Evolutionary conservation across 352 stramenopile species (phyloP), one percentile per base, ranked within the genome.

Genomic region (Phytophthora palmivora): DNA sequence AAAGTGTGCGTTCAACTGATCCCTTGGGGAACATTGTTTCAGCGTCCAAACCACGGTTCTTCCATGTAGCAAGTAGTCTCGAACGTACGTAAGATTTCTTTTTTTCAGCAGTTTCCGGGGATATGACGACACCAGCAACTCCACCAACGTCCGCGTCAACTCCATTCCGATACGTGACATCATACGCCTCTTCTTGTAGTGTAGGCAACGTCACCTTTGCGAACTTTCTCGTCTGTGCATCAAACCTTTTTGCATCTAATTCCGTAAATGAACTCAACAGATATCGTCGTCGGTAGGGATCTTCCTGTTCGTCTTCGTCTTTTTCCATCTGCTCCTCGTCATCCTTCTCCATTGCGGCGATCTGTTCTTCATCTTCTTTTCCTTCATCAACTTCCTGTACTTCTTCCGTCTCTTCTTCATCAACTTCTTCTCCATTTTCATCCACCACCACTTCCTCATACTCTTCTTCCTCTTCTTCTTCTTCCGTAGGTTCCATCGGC

Each of bases 201-300:
- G 59, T 43, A 4, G 68, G 52, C 1, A 73, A n/a, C 15, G 62
- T 54, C 4, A 88, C 45, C 1, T 62, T 22, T 0, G 63, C 16
- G 39, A 79, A 87, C 47, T 82, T 84, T 37, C 77, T 71, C 11
- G 51, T 49, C 16, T 66, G n/a, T 0, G 58, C 63, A 39, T 83
- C 60, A 49, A 86, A 74, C 15, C 59, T 61, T 16, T 72, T 68
- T 1, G 79, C 81, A 32, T 92, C 76, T 7, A 52, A 41, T 38
- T 85, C 77, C 0, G 67, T 68, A 16, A 91, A 82, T 5, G 71
- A 64, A 16, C 72, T 73, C 18, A 91, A 56, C 8, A 91, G 45
- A 50, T 78, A 94, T 3, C 83, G 79, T 55, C 74, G 69, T 26
- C 84, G 73, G 53, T 87, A 94, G 16, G 82, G 83, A 53, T 92